Percentiles rank a stretch among this genome's conserved stretches.
Conservation (phyloP, 2,329 filamentous ascomycete species). For the Epichloe gansuensis region DNA sequence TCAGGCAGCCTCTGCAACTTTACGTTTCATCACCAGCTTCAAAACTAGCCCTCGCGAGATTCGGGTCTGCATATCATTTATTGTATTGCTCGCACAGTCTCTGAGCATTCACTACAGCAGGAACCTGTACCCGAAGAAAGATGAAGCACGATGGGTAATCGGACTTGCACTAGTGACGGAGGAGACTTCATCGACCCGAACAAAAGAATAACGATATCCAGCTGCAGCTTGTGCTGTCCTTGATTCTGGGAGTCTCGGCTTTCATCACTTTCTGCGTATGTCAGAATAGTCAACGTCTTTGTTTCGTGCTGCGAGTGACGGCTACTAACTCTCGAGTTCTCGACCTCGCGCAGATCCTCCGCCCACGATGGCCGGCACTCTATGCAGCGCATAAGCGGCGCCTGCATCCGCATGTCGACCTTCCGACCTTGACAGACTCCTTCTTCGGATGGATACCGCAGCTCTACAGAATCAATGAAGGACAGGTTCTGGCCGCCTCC, state of each 20-base stretch:
- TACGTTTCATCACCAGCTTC: neutral
- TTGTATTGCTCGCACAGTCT: no score
- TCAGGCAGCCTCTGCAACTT: neutral
- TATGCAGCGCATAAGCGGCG: conserved; percentile 82
- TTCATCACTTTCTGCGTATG: conserved; percentile 65
- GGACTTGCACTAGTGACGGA: conserved; percentile 5
- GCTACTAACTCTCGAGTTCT: neutral
- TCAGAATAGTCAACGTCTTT: conserved; percentile 15
- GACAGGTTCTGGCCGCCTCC: conserved; percentile 79
- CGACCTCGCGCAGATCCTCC: conserved; percentile 48
- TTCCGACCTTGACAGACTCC: conserved; percentile 71
- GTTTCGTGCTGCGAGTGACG: neutral
- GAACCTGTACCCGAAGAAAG: neutral
- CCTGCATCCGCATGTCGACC: conserved; percentile 40
- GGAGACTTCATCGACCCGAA: conserved; percentile 13
- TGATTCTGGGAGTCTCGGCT: conserved; percentile 55
- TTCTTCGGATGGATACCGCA: conserved; percentile 90
- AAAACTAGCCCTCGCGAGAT: neutral
- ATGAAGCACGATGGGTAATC: conserved; percentile 4
- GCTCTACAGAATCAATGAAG: conserved; percentile 73
- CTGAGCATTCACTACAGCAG: neutral
- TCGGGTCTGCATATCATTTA: neutral
- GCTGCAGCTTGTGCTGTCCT: conserved; percentile 62
- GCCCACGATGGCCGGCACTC: conserved; percentile 81
- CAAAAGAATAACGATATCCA: conserved; percentile 30